Evolutionary conservation across 2,329 filamentous ascomycete genomes (phyloP), one percentile per base, ranked within the genome.

Genomic region (Colletotrichum sp.): DNA sequence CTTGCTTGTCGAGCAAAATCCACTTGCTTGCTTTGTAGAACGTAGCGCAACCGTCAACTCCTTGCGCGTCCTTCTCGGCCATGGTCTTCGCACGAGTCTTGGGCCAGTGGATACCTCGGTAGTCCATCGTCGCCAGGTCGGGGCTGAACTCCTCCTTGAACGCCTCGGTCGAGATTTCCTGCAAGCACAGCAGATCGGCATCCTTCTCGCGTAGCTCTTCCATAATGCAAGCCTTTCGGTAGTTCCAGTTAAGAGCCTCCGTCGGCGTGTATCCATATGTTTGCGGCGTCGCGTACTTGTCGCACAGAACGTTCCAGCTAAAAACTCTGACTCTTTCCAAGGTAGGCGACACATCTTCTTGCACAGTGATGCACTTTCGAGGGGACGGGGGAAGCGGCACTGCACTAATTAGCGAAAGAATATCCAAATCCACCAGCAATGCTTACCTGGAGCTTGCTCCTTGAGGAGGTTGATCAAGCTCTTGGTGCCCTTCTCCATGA

Each of bases 1-100:
- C 88, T 82, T 98, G 95, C 87, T 98, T 98, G 87, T 99, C 96
- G 28, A 99, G 91, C 75, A 98, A 87, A 76, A 98, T 94, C 85
- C 94, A 99, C 87, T 98, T 99, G 90, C 93, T 96, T 82, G 93
- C 93, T 87, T 98, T 99, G 90, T 95, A 99, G 86, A 99, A 99
- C 67, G 96, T 96, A 38, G 97, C 97, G 85, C 97, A 99, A 13
- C 97, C 97, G 85, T 99, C 97, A 15, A 99, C 96, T n/a, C 90
- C 89, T 80, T 94, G 94, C 7, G 96, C 94, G 79, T 98, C 95
- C 85, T 94, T 95, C 81, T 98, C 95, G 16, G 92, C 91, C 95
- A 99, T 98, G 10, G 96, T 98, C 85, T 94, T 94, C 43, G 96
- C 95, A 82, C 97, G 92, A 57, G 94, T 94, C 84, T 98, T 96